phyloP scores from a whole-genome alignment of 1,139 yeast genomes.

The Tardiomyces digboiensis region DNA sequence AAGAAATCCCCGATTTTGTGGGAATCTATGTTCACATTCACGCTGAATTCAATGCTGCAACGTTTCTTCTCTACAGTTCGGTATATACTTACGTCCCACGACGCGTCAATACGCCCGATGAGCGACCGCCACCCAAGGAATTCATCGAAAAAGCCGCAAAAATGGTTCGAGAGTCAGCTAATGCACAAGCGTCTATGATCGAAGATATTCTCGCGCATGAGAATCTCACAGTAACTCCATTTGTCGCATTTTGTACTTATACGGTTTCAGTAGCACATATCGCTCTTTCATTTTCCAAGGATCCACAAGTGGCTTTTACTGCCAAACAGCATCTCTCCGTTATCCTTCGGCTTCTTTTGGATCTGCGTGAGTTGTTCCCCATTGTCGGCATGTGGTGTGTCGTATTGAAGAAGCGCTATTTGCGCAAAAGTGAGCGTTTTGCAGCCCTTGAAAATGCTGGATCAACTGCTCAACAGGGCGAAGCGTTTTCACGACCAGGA shows the following conservation, averaged over 20 bases:
- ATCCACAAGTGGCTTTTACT: conserved; percentile 18
- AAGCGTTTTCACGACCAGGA: conserved; percentile 14
- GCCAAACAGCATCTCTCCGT: conserved; percentile 27
- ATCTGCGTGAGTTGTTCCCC: conserved; percentile 26
- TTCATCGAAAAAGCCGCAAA: conserved; percentile 21
- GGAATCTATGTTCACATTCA: conserved; percentile 21
- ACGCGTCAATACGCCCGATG: conserved; percentile 3
- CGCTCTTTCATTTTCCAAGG: conserved; percentile 25
- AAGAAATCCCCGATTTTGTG: conserved; percentile 13
- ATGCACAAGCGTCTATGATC: conserved; percentile 22
- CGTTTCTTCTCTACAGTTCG: conserved; percentile 17
- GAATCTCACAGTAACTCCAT: conserved; percentile 28
- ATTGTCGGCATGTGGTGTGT: conserved; percentile 30
- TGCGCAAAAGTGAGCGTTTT: conserved; percentile 8
- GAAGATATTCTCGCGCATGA: conserved; percentile 20
- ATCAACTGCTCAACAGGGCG: conserved; percentile 2
- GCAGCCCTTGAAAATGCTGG: conserved; percentile 5
- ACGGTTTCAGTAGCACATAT: conserved; percentile 28
- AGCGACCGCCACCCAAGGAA: conserved; percentile 18
- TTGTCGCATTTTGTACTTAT: conserved; percentile 28
- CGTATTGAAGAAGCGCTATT: conserved; percentile 24
- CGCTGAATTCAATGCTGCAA: conserved; percentile 15
- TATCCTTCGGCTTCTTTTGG: conserved; percentile 24
- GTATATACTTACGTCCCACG: conserved; percentile 14
- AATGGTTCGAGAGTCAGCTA: conserved; percentile 24